phyloP scores from a whole-genome alignment of 116 monocot genomes.

The Iris pallida region DNA sequence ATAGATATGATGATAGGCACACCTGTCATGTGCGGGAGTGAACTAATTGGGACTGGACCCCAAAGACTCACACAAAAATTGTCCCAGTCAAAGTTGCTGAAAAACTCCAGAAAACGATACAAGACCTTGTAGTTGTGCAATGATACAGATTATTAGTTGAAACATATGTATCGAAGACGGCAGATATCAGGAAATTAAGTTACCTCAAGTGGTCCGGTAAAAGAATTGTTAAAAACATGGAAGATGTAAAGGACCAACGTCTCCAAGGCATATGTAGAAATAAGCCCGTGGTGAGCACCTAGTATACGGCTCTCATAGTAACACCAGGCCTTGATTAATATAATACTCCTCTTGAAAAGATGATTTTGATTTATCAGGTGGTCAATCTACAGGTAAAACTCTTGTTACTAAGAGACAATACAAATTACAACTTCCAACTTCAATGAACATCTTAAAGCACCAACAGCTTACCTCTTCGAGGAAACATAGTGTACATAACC shows the following conservation, averaged over 20 bases:
- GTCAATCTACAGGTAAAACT: conserved; percentile 44
- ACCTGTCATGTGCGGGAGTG: conserved; percentile 74
- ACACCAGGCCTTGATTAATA: conserved; percentile 93
- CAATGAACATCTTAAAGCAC: conserved; percentile 5
- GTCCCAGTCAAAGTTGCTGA: conserved; percentile 91
- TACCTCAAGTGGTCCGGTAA: conserved; percentile 89
- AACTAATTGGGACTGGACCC: conserved; percentile 82
- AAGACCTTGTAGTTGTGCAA: conserved; percentile 50
- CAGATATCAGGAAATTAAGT: not conserved
- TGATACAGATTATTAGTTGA: not conserved
- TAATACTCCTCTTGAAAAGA: conserved; percentile 86
- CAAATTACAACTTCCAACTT: not conserved
- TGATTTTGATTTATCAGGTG: conserved; percentile 58
- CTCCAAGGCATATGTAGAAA: conserved; percentile 91
- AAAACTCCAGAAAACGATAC: conserved; percentile 84
- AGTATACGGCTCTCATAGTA: conserved; percentile 95
- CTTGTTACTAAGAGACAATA: not conserved
- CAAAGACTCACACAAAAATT: conserved; percentile 78
- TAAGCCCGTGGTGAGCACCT: conserved; percentile 94
- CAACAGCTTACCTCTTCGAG: conserved; percentile 61
- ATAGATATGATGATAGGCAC: conserved; percentile 5
- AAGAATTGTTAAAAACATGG: conserved; percentile 76
- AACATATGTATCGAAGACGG: not conserved
- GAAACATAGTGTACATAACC: conserved; percentile 78
- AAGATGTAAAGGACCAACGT: conserved; percentile 90